Evolutionary conservation across 2,329 filamentous ascomycete species (phyloP), one percentile per base, ranked within the genome.

Genomic region (Moelleriella libera): DNA sequence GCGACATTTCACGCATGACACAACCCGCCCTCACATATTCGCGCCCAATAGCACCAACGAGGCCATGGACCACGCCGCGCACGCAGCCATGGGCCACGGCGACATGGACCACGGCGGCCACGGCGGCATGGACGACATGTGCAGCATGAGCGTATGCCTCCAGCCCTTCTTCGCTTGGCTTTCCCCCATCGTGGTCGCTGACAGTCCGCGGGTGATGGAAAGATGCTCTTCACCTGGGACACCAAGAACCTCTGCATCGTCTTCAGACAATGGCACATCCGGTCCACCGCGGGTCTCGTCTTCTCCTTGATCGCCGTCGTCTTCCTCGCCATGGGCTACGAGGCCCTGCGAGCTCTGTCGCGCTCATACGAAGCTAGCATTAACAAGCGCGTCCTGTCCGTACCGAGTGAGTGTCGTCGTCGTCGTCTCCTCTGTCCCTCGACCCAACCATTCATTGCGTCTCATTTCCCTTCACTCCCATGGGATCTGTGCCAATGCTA

Each of bases 161-260:
- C 9, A 41, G 3, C 21, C 21, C 21, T 21, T 21, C 21, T 21
- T 21, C 21, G 21, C 21, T 21, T 21, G 21, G n/a, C n/a, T n/a
- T n/a, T n/a, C n/a, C 21, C 21, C 21, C 21, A 21, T 21, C 21
- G 21, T 3, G 21, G 21, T 21, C 21, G 21, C 21, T 21, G 21
- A 21, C 21, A 21, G 21, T 21, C 21, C 21, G 21, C 21, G 21
- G 21, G 21, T 21, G 21, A 21, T 21, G 21, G 3, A 21, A 21
- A 95, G 88, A 97, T 96, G 90, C 80, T 97, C 55, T 98, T 98
- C 72, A 97, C 88, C 51, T 98, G 90, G 90, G 80, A 88, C 64
- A 90, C 89, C 3, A 78, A 75, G 48, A 85, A 97, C 68, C 86
- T 98, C 54, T 98, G 92, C 75, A 94, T 98, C 66, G 79, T 98